These are phyloP conservation scores for Aleurites moluccanus DNA, from an alignment of 441 rosid species.

Conservation along the genomic window DNA sequence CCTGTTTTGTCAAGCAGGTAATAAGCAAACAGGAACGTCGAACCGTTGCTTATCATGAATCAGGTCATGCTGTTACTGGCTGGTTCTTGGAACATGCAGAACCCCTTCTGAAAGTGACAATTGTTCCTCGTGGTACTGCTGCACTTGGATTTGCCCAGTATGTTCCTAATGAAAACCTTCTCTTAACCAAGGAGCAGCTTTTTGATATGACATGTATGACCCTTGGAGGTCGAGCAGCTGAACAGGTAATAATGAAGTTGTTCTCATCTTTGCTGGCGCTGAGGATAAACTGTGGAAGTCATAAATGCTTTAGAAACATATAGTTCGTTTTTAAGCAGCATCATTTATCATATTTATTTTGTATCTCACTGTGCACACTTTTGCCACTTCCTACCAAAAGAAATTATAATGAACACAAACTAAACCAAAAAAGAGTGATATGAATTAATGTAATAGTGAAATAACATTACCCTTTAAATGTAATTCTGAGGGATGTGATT, in stretches of 20 bases:
- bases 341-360: neutral
- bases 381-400: neutral
- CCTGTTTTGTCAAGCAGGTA: constrained; percentile 44
- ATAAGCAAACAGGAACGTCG: constrained; percentile 60
- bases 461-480: no score
- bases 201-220: constrained; percentile 68
- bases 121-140: constrained; percentile 68
- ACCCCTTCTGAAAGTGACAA: constrained; percentile 62
- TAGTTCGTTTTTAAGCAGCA: no score
- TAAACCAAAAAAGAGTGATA: neutral
- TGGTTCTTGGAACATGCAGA: constrained; percentile 75
- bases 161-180: constrained; percentile 66
- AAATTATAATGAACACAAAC: neutral
- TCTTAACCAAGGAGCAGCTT: constrained; percentile 63
- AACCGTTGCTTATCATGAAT: constrained; percentile 64
- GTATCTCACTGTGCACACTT: neutral
- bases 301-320: constrained; percentile 20
- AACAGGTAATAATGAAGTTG: constrained; percentile 25
- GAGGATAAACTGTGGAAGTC: neutral
- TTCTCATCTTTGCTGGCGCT: neutral
- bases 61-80: constrained; percentile 70
- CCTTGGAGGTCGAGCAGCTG: constrained; percentile 69
- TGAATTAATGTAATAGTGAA: neutral
- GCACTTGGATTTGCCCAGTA: constrained; percentile 67
- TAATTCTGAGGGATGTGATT: neutral